Conservation (phyloP, 345 rosid genomes). For the Populus nigra region DNA sequence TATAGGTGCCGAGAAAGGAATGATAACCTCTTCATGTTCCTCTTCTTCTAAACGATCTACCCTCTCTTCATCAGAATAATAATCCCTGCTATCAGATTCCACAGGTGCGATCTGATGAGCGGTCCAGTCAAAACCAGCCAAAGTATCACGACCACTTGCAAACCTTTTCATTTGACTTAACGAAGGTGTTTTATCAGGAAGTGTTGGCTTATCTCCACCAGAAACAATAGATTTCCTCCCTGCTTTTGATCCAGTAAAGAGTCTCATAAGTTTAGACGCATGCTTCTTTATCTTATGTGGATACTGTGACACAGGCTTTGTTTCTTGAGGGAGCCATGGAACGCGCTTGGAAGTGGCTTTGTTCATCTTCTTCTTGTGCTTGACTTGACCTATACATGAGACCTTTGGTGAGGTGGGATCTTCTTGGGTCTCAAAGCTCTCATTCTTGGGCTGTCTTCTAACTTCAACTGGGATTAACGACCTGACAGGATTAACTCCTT, state of each 20-base stretch:
- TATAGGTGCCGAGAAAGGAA: constrained; percentile 81
- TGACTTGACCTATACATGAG: constrained; percentile 91
- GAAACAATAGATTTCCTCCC: constrained; percentile 27
- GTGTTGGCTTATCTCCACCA: background rate
- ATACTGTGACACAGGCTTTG: constrained; percentile 6
- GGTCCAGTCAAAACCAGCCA: constrained; percentile 62
- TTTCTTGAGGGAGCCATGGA: constrained; percentile 17
- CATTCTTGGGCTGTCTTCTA: constrained; percentile 43
- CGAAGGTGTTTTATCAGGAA: constrained; percentile 45
- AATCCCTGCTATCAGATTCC: constrained; percentile 41
- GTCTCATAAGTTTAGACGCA: constrained; percentile 39
- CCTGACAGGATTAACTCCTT: constrained; percentile 50
- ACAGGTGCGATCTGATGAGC: constrained; percentile 56
- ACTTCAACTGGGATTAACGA: constrained; percentile 63
- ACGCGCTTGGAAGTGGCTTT: background rate
- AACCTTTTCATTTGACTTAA: constrained; percentile 77
- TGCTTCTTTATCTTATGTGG: constrained; percentile 26
- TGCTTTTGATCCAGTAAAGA: constrained; percentile 29
- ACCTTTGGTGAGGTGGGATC: constrained; percentile 85
- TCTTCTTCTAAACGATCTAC: constrained; percentile 25
- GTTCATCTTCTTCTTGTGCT: constrained; percentile 44
- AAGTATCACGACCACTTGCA: constrained; percentile 62
- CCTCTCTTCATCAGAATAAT: constrained; percentile 50
- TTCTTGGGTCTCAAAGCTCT: constrained; percentile 32
- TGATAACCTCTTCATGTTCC: constrained; percentile 35